Evolutionary conservation across 2,329 filamentous ascomycete genomes (phyloP).

Genomic region (Cordyceps farinosa): DNA sequence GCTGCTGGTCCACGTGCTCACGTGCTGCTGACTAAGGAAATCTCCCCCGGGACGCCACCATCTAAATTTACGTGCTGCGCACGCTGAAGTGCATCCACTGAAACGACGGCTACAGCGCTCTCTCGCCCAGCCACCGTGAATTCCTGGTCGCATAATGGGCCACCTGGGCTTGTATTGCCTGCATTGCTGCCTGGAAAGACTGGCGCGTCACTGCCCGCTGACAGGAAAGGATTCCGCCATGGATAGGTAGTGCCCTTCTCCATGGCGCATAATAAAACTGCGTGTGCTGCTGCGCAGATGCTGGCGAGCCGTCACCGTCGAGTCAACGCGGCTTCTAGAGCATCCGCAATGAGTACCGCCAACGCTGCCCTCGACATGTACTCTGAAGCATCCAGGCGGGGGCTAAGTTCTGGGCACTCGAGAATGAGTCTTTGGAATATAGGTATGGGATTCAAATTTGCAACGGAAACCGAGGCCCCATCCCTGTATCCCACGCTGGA

Average conservation of each 20-base stretch:
- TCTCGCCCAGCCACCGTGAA: constrained; percentile 9
- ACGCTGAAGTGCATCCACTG: not conserved
- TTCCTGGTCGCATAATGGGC: constrained; percentile 13
- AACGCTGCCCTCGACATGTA: not conserved
- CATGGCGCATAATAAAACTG: constrained; percentile 12
- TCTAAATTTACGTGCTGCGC: not conserved
- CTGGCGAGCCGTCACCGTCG: not conserved
- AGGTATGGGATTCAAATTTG: constrained; percentile 31
- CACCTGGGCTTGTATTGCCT: not conserved
- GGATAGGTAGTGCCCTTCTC: not conserved
- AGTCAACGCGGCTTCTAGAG: not conserved
- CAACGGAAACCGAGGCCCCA: constrained; percentile 23
- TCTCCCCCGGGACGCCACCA: not conserved
- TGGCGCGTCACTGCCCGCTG: not conserved
- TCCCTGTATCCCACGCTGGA: constrained; percentile 25
- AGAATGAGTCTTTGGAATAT: constrained; percentile 28
- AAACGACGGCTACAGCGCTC: not conserved
- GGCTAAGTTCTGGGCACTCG: not conserved
- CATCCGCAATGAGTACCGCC: not conserved
- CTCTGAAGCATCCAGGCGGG: not conserved
- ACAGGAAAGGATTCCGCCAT: not conserved
- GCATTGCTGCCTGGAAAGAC: constrained; percentile 16
- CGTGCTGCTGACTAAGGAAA: constrained; percentile 36
- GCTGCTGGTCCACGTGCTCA: constrained; percentile 29
- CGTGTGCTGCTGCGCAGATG: constrained; percentile 4